phyloP scores from a whole-genome alignment of 1,284 basidiomycete species.

The Rhodotorula glutinis region DNA sequence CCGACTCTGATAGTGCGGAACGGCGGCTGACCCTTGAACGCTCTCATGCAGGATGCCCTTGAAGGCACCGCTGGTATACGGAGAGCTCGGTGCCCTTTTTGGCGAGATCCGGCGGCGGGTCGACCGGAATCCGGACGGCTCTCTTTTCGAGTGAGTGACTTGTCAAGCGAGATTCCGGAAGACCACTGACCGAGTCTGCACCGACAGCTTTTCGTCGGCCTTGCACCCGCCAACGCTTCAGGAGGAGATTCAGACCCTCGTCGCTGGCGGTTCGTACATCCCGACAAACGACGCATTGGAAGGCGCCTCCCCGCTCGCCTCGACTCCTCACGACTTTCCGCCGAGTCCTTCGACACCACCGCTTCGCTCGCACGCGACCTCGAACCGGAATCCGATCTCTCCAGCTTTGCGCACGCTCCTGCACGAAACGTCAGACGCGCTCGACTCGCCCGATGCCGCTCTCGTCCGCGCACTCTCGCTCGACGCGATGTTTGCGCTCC shows the following conservation, averaged over 20 bases:
- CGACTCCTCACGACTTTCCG: constrained; percentile 41
- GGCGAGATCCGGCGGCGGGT: constrained; percentile 67
- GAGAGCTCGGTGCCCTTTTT: constrained; percentile 66
- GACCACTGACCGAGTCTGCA: neutral
- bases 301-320: constrained; percentile 53
- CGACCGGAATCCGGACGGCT: constrained; percentile 58
- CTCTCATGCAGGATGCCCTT: constrained; percentile 62
- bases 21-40: neutral
- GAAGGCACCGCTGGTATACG: constrained; percentile 65
- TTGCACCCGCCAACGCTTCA: constrained; percentile 68
- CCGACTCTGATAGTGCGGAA: neutral
- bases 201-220: constrained; percentile 64
- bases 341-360: constrained; percentile 54
- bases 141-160: constrained; percentile 59
- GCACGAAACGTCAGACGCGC: constrained; percentile 63
- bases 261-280: constrained; percentile 57
- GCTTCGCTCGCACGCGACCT: neutral
- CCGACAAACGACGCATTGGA: constrained; percentile 52
- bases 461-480: constrained; percentile 65
- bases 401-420: constrained; percentile 63
- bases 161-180: constrained; percentile 4
- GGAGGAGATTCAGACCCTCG: constrained; percentile 64
- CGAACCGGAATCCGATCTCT: constrained; percentile 35
- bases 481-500: constrained; percentile 61
- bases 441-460: constrained; percentile 67